Evolutionary conservation across 495 filamentous ascomycete species (phyloP), one percentile per base, ranked within the genome.

Genomic region (Parachaetomium inaequale): DNA sequence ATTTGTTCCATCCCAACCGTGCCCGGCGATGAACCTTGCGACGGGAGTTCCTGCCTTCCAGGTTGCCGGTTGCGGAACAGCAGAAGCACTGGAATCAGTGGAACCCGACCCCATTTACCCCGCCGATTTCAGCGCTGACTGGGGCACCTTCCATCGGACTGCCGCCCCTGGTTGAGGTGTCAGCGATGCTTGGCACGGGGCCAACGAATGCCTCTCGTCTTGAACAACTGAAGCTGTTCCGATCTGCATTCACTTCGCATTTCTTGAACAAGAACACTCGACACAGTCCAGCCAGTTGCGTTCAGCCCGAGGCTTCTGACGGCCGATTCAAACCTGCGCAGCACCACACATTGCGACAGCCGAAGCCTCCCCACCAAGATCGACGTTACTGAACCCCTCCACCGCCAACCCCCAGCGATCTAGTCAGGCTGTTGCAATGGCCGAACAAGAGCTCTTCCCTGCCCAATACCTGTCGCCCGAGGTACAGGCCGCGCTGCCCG

Each of bases 391-490:
- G 19, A 32, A 14, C 0, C 23, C 12, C 55, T 34, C 29, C 25
- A 55, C 23, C 14, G 25, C 50, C 62, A 51, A 58, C 26, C 7
- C 0, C 26, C 54, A 25, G 12, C n/a, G n/a, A n/a, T n/a, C 38
- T 19, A 12, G 6, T 36, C 23, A 1, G 21, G 4, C 28, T 17
- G 12, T 58, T 62, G 63, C 71, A 63, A 80, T 78, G 74, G 69
- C 75, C 51, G 72, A 85, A 38, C 73, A 76, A 43, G 84, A 84
- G 15, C 88, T 96, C 73, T 96, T 96, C 82, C 80, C 85, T 25
- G 66, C 85, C 60, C 75, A 84, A 61, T 86, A 98, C 54, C 88
- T 98, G 74, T 90, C 92, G 15, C 85, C 90, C 23, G 75, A 79
- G 38, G 88, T 96, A 55, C 76, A 85, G 59, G 77, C 87, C 34